phyloP scores from a whole-genome alignment of 345 rosid species.

The Citrus mangshanensis region DNA sequence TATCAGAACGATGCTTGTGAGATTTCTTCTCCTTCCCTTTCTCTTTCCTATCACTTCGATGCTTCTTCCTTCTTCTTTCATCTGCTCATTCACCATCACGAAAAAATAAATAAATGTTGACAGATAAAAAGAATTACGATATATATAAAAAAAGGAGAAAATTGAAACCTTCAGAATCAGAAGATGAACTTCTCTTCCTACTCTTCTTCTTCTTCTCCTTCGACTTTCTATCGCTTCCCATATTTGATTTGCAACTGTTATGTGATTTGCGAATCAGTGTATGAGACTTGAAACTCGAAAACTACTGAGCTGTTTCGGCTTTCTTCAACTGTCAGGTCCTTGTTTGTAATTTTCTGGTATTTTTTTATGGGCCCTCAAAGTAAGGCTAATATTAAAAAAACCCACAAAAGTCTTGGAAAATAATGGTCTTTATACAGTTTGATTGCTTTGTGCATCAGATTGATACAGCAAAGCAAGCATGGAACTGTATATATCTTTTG shows the following conservation, averaged over 20 bases:
- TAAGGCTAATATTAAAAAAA: neutral
- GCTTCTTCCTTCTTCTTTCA: conserved; percentile 56
- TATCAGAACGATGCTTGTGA: conserved; percentile 37
- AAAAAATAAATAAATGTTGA: neutral
- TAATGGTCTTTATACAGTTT: too few species aligned
- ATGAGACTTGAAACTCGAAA: neutral
- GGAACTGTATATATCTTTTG: too few species aligned
- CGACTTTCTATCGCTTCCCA: conserved; percentile 63
- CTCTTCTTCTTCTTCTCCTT: conserved; percentile 54
- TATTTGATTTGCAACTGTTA: conserved; percentile 1
- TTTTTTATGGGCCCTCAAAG: neutral
- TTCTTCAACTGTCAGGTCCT: neutral
- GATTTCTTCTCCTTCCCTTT: conserved; percentile 49
- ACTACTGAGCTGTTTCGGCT: neutral
- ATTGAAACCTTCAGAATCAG: conserved; percentile 37
- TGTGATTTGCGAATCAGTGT: neutral
- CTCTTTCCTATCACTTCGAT: conserved; percentile 38
- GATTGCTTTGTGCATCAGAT: too few species aligned
- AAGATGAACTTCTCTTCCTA: conserved; percentile 39
- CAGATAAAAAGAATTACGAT: neutral
- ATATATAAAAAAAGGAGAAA: neutral
- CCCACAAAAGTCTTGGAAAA: neutral
- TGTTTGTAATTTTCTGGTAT: neutral
- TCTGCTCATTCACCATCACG: conserved; percentile 29
- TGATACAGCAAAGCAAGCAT: neutral